Evolutionary conservation across 805 yeast genomes (phyloP).

Genomic region (Lipomyces oligophaga): DNA sequence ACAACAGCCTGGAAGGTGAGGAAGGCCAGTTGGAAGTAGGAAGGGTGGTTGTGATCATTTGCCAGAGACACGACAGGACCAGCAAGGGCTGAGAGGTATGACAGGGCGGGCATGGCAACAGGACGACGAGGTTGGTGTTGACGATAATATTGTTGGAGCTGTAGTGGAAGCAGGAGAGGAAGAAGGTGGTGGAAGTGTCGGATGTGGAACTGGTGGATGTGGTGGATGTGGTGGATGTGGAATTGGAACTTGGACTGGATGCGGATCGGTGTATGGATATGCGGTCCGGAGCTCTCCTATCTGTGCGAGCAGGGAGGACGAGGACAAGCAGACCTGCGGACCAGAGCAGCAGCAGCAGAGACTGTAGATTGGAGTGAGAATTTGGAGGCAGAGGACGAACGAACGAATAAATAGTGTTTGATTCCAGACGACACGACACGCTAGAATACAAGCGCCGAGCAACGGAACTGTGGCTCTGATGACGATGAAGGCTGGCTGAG

Average conservation of each 20-base stretch:
- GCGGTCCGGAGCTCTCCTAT: neutral
- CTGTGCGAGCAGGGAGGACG: no score
- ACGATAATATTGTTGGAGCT: neutral
- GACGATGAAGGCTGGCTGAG: no score
- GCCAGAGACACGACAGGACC: neutral
- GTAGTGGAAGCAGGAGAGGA: neutral
- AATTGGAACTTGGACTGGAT: neutral
- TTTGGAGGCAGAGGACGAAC: no score
- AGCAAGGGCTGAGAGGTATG: neutral
- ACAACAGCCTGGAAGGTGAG: slow-evolving; percentile 87
- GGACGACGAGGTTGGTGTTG: neutral
- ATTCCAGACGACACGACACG: no score
- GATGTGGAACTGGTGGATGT: neutral
- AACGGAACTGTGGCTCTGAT: no score
- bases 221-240: neutral
- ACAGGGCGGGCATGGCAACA: neutral
- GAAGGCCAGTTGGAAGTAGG: slow-evolving; percentile 44
- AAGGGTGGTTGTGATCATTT: slow-evolving; percentile 26
- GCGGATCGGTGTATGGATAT: neutral
- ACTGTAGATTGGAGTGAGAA: no score
- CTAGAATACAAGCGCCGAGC: no score
- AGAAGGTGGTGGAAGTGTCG: slow-evolving; percentile 1
- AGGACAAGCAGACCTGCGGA: neutral
- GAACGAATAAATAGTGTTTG: no score
- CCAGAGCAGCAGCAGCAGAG: neutral